A percentile compares a stretch with the other conserved stretches of the same genome.
These are phyloP conservation scores for Miscanthus sacchariflorus DNA, from an alignment of 202 grass and related monocot genomes.

Conservation along the genomic window DNA sequence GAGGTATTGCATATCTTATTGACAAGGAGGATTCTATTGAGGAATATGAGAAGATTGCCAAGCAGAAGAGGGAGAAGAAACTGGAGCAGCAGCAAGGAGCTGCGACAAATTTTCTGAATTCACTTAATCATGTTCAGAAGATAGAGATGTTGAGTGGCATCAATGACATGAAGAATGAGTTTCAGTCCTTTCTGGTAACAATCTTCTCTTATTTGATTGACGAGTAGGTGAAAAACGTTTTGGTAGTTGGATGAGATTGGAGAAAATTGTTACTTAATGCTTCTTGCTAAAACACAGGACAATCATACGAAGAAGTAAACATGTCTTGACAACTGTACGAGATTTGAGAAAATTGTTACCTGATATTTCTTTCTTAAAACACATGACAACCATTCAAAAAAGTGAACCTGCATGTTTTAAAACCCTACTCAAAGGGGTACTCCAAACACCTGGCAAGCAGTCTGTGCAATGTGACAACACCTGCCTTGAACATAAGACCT, in stretches of 20 bases:
- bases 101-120: constrained; percentile 86
- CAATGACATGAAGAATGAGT: constrained; percentile 90
- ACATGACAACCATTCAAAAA: not conserved
- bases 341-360: not conserved
- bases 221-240: not conserved
- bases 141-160: constrained; percentile 94
- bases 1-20: constrained; percentile 68
- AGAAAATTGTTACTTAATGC: not conserved
- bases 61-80: constrained; percentile 87
- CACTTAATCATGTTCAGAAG: constrained; percentile 90
- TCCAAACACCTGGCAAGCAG: not conserved
- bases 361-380: not conserved
- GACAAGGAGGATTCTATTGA: constrained; percentile 89
- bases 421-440: not conserved
- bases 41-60: constrained; percentile 94
- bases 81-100: constrained; percentile 93
- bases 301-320: not conserved
- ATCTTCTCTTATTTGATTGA: constrained; percentile 33
- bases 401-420: not conserved
- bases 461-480: not conserved
- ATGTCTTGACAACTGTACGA: not conserved
- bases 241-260: not conserved
- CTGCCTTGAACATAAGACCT: not conserved
- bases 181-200: constrained; percentile 91
- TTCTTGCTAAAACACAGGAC: not conserved